Percentiles rank a stretch among this genome's conserved stretches.
Evolutionary conservation across 2,329 filamentous ascomycete genomes (phyloP).

Genomic region (Verticillium tricorpus): DNA sequence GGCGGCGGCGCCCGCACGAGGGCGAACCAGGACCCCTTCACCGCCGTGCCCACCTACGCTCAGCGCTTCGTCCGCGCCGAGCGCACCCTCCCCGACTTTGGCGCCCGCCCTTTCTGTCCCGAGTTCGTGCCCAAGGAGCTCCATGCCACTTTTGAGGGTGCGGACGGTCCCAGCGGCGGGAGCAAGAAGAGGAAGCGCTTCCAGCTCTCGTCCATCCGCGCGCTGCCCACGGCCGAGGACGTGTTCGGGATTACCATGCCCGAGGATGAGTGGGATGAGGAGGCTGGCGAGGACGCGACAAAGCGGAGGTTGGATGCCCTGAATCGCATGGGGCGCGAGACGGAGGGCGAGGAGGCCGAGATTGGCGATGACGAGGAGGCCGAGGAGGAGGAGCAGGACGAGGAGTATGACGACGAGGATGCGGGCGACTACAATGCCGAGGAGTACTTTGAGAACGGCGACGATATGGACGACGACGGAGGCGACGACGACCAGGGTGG

Average conservation of each 20-base stretch:
- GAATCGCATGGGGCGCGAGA: conserved; percentile 37
- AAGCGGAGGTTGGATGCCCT: conserved; percentile 38
- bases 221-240: conserved; percentile 46
- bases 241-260: conserved; percentile 34
- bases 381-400: conserved; percentile 42
- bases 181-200: conserved; percentile 32
- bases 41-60: conserved; percentile 54
- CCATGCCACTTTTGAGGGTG: conserved; percentile 48
- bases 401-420: conserved; percentile 52
- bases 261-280: conserved; percentile 6
- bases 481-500: conserved; percentile 48
- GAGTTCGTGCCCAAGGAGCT: conserved; percentile 55
- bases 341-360: conserved; percentile 40
- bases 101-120: conserved; percentile 41
- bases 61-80: conserved; percentile 48
- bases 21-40: conserved; percentile 54
- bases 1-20: conserved; percentile 38
- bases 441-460: conserved; percentile 55
- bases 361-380: conserved; percentile 43
- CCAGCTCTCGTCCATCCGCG: conserved; percentile 41
- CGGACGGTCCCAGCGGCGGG: conserved; percentile 23
- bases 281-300: conserved; percentile 23
- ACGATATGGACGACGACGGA: conserved; percentile 48
- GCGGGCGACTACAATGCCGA: conserved; percentile 59
- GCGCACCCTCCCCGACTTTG: conserved; percentile 50